Base-by-base conservation (phyloP, 805 yeast genomes). In the Clavispora vitiphila region DNA sequence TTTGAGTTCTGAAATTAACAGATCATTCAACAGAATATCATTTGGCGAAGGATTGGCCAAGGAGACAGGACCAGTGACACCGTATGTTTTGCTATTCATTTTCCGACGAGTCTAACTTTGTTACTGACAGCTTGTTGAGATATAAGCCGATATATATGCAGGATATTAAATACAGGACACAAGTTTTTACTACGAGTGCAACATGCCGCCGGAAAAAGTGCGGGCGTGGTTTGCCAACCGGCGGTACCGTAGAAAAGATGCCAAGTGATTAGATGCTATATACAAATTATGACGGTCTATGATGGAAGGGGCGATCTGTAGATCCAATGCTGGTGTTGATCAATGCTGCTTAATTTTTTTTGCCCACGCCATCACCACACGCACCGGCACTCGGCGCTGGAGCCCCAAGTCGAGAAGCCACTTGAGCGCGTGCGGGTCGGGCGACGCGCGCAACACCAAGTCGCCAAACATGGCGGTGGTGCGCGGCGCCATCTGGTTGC, bases 11-110 rank as follows among this genome's bases (percentile, higher is more conserved):
- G 74, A 77, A 35, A 93, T 80, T 60, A 93, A 67, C 35, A 69
- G 63, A 56, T 86, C 96, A 58, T 93, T 93, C 42, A 89, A 62
- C 21, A 67, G 69, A 40, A 80, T 80, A 59, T 93, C 99, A 22
- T 78, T 78, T 1, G 87, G 79, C 0, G 95, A 84, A 0, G 99
- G 90, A 8, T 86, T 86, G 0, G 81, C 87, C n/a, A 74, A 16
- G 5, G 32, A 29, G 5, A 29, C 32, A 8, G 98, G 32, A 15
- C 12, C 7, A 6, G 32, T 29, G 20, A 29, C 32, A 15, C 20
- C 20, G 51, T 69, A 81, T 3, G 55, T 41, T 41, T 45, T 46
- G 11, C 40, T 16, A 7, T 18, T 22, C 38, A 21, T 30, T 7
- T 4, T 21, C 11, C 15, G 9, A 26, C 18, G 30, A 26, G 6